These are phyloP conservation scores for Mycothermus thermophilus DNA, from an alignment of 495 filamentous ascomycete genomes.

Conservation along the genomic window DNA sequence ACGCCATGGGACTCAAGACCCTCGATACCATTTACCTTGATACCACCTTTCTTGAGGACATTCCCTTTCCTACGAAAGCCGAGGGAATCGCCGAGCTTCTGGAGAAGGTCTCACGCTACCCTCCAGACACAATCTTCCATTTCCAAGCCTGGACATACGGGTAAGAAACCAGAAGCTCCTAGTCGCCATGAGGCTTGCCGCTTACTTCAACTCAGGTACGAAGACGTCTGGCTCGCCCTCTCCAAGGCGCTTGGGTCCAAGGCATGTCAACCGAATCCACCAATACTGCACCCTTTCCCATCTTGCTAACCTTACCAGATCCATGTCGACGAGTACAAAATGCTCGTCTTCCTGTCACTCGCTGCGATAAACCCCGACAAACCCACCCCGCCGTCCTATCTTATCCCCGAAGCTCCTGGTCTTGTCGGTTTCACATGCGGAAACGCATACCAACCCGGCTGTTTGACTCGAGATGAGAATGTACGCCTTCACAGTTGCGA, in stretches of 20 bases:
- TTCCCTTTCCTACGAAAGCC: conserved; percentile 42
- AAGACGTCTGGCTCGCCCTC: conserved; percentile 82
- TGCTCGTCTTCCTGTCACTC: conserved; percentile 57
- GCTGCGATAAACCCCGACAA: conserved; percentile 18
- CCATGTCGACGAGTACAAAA: conserved; percentile 73
- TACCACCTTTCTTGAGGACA: conserved; percentile 53
- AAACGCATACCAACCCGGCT: conserved; percentile 53
- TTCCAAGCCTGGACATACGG: conserved; percentile 89
- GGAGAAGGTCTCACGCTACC: conserved; percentile 52
- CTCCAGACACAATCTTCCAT: conserved; percentile 65
- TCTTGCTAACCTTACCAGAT: conserved; percentile 37
- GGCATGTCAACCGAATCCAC: conserved; percentile 24
- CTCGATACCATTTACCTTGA: conserved; percentile 80
- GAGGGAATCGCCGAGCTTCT: conserved; percentile 66
- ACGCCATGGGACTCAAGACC: conserved; percentile 47
- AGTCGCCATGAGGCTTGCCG: background rate
- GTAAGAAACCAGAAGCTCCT: conserved; percentile 19
- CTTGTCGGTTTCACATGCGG: conserved; percentile 67
- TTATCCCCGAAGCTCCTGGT: conserved; percentile 44
- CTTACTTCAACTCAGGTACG: conserved; percentile 33
- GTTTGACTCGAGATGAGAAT: conserved; percentile 48
- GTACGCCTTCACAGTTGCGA: conserved; percentile 86
- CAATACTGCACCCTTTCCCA: too few species aligned
- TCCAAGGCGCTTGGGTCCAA: conserved; percentile 52
- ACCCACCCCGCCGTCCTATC: conserved; percentile 22